These are phyloP conservation scores for Zoysia japonica DNA, from an alignment of 176 grass and related monocot species.

Conservation along the genomic window DNA sequence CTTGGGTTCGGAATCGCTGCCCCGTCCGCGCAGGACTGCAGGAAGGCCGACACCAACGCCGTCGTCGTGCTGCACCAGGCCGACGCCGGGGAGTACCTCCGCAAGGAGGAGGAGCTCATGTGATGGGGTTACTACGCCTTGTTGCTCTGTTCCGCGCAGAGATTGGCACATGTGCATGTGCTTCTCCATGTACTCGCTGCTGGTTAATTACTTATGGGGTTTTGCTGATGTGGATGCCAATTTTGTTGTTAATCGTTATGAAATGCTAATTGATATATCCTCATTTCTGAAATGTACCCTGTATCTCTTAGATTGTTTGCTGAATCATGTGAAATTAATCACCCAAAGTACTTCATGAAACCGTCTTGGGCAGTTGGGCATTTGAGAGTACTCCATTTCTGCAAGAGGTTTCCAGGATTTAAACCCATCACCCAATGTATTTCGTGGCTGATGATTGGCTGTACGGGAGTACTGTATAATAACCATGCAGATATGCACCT, in stretches of 20 bases:
- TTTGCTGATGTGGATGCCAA: background rate
- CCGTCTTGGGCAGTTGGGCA: background rate
- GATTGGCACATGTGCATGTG: background rate
- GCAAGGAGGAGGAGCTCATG: slow-evolving; percentile 78
- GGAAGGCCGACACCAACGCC: slow-evolving; percentile 76
- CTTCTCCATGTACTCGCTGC: background rate
- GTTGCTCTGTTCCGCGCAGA: background rate
- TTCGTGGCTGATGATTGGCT: too few relatives aligned
- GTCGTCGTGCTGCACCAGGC: slow-evolving; percentile 80
- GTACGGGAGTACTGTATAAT: too few relatives aligned
- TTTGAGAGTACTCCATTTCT: background rate
- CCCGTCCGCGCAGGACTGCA: slow-evolving; percentile 73
- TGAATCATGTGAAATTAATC: slow-evolving; percentile 16
- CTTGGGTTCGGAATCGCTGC: slow-evolving; percentile 75
- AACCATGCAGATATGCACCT: too few relatives aligned
- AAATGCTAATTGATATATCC: background rate
- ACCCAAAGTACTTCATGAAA: background rate
- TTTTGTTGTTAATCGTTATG: background rate
- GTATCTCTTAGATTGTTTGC: background rate
- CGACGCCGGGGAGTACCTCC: slow-evolving; percentile 75
- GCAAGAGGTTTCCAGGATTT: too few relatives aligned
- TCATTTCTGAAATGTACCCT: background rate
- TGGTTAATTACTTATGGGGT: slow-evolving; percentile 19
- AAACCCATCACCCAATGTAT: too few relatives aligned
- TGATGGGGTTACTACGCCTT: slow-evolving; percentile 16